Conservation (phyloP, 352 stramenopile species). For the Aphanomyces euteiches region DNA sequence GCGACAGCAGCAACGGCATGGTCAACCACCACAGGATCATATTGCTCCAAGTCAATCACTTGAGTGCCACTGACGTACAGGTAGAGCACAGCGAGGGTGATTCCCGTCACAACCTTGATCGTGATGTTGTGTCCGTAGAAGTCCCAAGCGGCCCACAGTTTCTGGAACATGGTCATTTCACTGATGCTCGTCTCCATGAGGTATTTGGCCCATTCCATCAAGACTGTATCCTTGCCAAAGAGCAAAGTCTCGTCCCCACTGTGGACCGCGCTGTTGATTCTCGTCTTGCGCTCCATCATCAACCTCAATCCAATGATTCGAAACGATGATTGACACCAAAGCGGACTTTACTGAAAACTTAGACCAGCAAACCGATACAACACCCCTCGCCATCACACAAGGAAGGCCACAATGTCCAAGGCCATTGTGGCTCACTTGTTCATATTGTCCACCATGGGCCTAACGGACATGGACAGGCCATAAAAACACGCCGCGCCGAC, state of each 20-base stretch:
- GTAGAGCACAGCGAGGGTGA: constrained; percentile 21
- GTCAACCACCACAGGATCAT: constrained; percentile 72
- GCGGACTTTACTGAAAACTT: too few species aligned
- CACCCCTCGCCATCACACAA: too few species aligned
- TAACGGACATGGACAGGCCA: neutral
- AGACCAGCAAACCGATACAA: too few species aligned
- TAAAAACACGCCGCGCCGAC: too few species aligned
- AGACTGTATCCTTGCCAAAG: neutral
- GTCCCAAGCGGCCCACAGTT: constrained; percentile 10
- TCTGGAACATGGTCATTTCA: constrained; percentile 17
- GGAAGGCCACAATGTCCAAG: neutral
- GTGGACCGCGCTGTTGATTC: too few species aligned
- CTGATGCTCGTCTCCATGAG: constrained; percentile 1
- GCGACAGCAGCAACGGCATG: constrained; percentile 58
- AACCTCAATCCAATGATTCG: too few species aligned
- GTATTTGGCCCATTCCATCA: neutral
- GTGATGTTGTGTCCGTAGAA: constrained; percentile 22
- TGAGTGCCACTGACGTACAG: constrained; percentile 14
- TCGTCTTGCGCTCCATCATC: too few species aligned
- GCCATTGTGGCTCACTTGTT: too few species aligned
- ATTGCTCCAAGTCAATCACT: constrained; percentile 51
- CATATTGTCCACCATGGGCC: neutral
- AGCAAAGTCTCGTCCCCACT: too few species aligned
- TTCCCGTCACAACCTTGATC: constrained; percentile 13
- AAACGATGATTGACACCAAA: too few species aligned